These are phyloP conservation scores for Byssothecium circinans DNA, from an alignment of 2,329 filamentous ascomycete species.

Conservation along the genomic window DNA sequence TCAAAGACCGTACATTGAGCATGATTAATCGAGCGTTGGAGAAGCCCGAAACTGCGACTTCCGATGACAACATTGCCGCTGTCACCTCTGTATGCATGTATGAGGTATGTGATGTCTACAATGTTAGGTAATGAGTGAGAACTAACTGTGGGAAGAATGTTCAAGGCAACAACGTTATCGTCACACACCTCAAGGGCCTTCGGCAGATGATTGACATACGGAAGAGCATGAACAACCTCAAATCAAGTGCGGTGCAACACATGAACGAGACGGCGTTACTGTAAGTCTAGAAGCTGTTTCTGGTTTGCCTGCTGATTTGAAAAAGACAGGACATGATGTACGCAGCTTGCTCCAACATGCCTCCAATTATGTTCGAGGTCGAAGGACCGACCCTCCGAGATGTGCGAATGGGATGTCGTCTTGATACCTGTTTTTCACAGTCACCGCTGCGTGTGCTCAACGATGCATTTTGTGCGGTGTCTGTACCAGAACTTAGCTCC, in stretches of 20 bases:
- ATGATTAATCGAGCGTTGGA: constrained; percentile 16
- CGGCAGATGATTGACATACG: constrained; percentile 17
- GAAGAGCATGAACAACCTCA: constrained; percentile 13
- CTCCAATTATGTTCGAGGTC: constrained; percentile 15
- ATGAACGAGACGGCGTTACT: constrained; percentile 13
- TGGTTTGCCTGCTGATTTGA: neutral
- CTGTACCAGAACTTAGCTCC: constrained; percentile 6
- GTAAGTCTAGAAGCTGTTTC: constrained; percentile 4
- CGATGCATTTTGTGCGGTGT: constrained; percentile 1
- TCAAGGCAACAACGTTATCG: constrained; percentile 12
- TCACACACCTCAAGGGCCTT: constrained; percentile 16
- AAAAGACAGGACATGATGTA: constrained; percentile 18
- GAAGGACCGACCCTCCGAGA: constrained; percentile 11
- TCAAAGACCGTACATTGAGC: constrained; percentile 13
- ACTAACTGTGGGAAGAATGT: constrained; percentile 13
- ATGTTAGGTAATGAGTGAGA: too few relatives aligned
- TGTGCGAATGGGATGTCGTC: neutral
- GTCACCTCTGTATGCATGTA: constrained; percentile 19
- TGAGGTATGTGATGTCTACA: constrained; percentile 12
- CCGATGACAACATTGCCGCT: constrained; percentile 16
- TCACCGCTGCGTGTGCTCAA: constrained; percentile 20
- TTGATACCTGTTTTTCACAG: constrained; percentile 12
- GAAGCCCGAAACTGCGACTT: constrained; percentile 8
- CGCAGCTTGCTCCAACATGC: constrained; percentile 15
- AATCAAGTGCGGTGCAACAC: constrained; percentile 10